phyloP scores from a whole-genome alignment of 371 early-diverging fungal genomes.

The Mucor piriformis region DNA sequence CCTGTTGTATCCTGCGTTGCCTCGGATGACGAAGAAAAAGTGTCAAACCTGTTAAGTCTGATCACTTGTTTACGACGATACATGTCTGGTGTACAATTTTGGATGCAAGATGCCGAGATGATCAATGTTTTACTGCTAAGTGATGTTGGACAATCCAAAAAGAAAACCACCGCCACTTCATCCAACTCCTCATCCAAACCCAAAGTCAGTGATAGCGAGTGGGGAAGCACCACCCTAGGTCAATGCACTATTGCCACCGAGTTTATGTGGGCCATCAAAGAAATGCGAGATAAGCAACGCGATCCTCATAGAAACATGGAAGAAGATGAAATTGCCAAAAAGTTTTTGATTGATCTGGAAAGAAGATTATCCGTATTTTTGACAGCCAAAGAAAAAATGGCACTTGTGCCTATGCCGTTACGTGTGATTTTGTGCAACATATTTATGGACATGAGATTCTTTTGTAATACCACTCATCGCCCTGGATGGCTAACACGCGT shows the following conservation, averaged over 20 bases:
- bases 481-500: constrained; percentile 66
- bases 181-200: not conserved
- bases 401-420: constrained; percentile 57
- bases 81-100: constrained; percentile 60
- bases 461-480: constrained; percentile 64
- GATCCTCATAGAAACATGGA: constrained; percentile 45
- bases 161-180: constrained; percentile 4
- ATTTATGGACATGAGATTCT: constrained; percentile 61
- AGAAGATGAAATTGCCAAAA: constrained; percentile 64
- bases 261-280: constrained; percentile 60
- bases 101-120: constrained; percentile 71
- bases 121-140: constrained; percentile 63
- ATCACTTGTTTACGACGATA: constrained; percentile 54
- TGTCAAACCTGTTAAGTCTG: constrained; percentile 45
- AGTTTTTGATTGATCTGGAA: constrained; percentile 68
- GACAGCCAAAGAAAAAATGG: constrained; percentile 58
- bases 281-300: constrained; percentile 40
- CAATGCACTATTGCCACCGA: constrained; percentile 63
- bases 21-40: constrained; percentile 55
- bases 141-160: constrained; percentile 46
- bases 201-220: constrained; percentile 23
- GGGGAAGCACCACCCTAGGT: constrained; percentile 67
- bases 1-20: constrained; percentile 66
- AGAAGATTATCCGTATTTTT: constrained; percentile 60
- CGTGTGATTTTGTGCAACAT: constrained; percentile 59